Conservation (phyloP, 805 yeast genomes). For the Yarrowia osloensis region DNA sequence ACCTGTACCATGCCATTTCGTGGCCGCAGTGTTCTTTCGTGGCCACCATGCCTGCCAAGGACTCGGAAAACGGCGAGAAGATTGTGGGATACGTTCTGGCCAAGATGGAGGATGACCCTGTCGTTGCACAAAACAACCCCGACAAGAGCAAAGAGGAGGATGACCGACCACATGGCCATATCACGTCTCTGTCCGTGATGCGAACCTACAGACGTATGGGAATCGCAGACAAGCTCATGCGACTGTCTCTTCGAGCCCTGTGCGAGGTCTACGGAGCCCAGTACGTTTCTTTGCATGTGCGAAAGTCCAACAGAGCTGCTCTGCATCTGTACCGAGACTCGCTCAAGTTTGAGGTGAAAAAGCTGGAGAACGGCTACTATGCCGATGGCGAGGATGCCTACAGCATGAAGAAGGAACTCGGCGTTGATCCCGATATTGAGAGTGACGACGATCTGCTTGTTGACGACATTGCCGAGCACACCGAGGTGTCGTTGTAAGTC, state of each 20-base stretch:
- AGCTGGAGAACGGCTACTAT: constrained; percentile 84
- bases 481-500: constrained; percentile 20
- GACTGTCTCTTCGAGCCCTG: constrained; percentile 76
- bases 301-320: constrained; percentile 93
- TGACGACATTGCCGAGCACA: constrained; percentile 33
- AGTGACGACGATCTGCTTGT: constrained; percentile 38
- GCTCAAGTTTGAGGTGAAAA: constrained; percentile 74
- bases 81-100: constrained; percentile 96
- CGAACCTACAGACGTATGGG: constrained; percentile 95
- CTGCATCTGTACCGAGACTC: constrained; percentile 87
- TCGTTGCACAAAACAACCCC: constrained; percentile 18
- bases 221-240: constrained; percentile 86
- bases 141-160: constrained; percentile 32
- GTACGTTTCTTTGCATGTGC: constrained; percentile 87
- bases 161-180: constrained; percentile 69
- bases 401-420: constrained; percentile 77
- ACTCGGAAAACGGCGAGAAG: constrained; percentile 60
- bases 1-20: constrained; percentile 87
- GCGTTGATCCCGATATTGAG: constrained; percentile 32
- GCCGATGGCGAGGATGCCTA: constrained; percentile 98
- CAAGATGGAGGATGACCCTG: constrained; percentile 86
- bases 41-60: constrained; percentile 69
- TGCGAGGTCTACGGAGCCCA: constrained; percentile 79
- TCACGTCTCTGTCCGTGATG: constrained; percentile 92
- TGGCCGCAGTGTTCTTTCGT: constrained; percentile 99